These are phyloP conservation scores for Claviceps fusiformis DNA, from an alignment of 2,329 filamentous ascomycete species.

Conservation along the genomic window DNA sequence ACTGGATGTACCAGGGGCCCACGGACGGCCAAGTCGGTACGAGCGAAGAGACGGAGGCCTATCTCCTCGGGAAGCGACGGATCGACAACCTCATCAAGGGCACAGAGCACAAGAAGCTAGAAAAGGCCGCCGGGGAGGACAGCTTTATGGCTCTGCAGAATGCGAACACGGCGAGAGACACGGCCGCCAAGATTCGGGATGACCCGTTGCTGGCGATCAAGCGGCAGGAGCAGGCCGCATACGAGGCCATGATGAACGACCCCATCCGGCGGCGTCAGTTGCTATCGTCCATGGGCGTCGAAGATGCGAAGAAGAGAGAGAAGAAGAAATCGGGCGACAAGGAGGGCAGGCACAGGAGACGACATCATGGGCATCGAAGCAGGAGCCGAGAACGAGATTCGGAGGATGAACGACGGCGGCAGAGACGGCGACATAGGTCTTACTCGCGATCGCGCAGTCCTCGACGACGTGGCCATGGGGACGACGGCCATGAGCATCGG, in stretches of 20 bases:
- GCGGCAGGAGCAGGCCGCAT: slow-evolving; percentile 73
- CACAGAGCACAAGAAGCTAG: slow-evolving; percentile 65
- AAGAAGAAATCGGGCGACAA: slow-evolving; percentile 16
- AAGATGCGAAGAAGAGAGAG: slow-evolving; percentile 32
- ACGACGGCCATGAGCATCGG: slow-evolving; percentile 7
- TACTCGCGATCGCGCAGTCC: slow-evolving; percentile 32
- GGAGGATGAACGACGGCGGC: not conserved
- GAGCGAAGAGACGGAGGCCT: slow-evolving; percentile 84
- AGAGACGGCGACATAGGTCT: slow-evolving; percentile 30
- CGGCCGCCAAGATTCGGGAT: slow-evolving; percentile 71
- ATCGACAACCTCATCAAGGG: slow-evolving; percentile 75
- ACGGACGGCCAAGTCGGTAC: slow-evolving; percentile 62
- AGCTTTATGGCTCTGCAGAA: slow-evolving; percentile 48
- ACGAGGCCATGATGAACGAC: slow-evolving; percentile 69
- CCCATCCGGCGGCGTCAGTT: slow-evolving; percentile 54
- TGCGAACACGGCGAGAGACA: slow-evolving; percentile 65
- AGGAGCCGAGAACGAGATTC: slow-evolving; percentile 4
- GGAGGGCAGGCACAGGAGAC: slow-evolving; percentile 15
- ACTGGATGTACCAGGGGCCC: slow-evolving; percentile 97
- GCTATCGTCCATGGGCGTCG: slow-evolving; percentile 48
- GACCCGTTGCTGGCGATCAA: slow-evolving; percentile 91
- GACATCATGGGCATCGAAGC: slow-evolving; percentile 4
- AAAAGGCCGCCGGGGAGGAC: slow-evolving; percentile 56
- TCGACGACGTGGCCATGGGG: slow-evolving; percentile 15
- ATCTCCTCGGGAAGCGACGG: slow-evolving; percentile 78